phyloP scores from a whole-genome alignment of 1,139 yeast species.

The Pneumocystis oryctolagi region DNA sequence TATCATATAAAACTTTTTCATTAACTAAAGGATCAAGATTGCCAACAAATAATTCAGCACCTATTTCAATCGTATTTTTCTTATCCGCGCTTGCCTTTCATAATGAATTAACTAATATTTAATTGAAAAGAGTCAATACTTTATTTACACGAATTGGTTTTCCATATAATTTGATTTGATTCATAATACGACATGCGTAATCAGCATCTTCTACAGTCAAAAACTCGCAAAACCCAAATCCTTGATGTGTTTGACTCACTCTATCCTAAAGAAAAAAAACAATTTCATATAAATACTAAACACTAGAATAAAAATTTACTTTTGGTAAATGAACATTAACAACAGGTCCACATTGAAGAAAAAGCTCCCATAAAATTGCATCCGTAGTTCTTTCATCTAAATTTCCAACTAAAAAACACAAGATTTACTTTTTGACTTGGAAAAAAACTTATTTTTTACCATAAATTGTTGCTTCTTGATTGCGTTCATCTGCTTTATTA shows the following conservation, averaged over 20 bases:
- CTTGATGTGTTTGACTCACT: constrained; percentile 21
- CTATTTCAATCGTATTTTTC: constrained; percentile 34
- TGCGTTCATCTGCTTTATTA: constrained; percentile 29
- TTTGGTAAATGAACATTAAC: constrained; percentile 5
- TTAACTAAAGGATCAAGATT: constrained; percentile 60
- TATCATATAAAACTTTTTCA: constrained; percentile 39
- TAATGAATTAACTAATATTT: background rate
- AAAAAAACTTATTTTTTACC: background rate
- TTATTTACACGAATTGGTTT: constrained; percentile 47
- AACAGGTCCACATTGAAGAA: constrained; percentile 76
- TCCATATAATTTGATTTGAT: constrained; percentile 51
- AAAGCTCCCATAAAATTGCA: constrained; percentile 53
- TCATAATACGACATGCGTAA: constrained; percentile 48
- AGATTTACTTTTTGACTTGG: background rate
- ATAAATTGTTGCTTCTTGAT: constrained; percentile 56
- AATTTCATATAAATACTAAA: background rate
- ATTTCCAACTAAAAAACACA: constrained; percentile 43
- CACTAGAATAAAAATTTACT: constrained; percentile 29
- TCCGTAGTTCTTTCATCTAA: constrained; percentile 63
- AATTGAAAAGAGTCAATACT: background rate
- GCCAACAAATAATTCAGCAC: constrained; percentile 64
- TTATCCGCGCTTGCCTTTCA: constrained; percentile 28
- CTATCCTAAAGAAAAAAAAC: background rate
- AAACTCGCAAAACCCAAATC: constrained; percentile 84
- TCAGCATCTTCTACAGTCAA: constrained; percentile 47